Percentiles rank a stretch among this genome's conserved stretches.
phyloP scores from a whole-genome alignment of 164 flowering plant species.

The Magnolia sinica region DNA sequence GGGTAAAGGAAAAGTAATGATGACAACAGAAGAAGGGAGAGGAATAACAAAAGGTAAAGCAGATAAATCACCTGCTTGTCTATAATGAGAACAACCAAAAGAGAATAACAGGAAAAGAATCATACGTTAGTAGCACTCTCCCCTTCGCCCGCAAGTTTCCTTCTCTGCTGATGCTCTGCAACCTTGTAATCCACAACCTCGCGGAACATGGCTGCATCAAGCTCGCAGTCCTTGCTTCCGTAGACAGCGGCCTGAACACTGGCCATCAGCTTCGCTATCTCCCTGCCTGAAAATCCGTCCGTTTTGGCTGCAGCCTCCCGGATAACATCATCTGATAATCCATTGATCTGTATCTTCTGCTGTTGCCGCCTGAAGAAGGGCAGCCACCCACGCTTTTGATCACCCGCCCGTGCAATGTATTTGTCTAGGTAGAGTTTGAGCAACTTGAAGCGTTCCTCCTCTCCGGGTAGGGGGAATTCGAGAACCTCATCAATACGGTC shows the following conservation, averaged over 20 bases:
- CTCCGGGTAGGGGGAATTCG: constrained; percentile 90
- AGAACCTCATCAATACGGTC: constrained; percentile 92
- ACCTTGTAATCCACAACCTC: constrained; percentile 96
- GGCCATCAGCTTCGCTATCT: constrained; percentile 95
- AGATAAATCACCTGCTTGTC: neutral
- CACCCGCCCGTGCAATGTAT: constrained; percentile 78
- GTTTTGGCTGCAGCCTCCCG: constrained; percentile 84
- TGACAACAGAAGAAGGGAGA: neutral
- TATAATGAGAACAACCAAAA: neutral
- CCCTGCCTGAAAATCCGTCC: constrained; percentile 94
- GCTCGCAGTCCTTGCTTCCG: constrained; percentile 77
- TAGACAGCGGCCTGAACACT: constrained; percentile 98
- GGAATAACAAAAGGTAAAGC: neutral
- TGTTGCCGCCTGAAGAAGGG: constrained; percentile 46
- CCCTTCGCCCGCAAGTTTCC: constrained; percentile 53
- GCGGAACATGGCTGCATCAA: constrained; percentile 74
- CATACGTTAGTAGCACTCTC: neutral
- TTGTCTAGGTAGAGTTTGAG: constrained; percentile 82
- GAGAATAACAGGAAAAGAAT: neutral
- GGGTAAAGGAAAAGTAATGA: neutral
- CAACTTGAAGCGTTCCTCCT: constrained; percentile 80
- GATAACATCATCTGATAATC: constrained; percentile 67
- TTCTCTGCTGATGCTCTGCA: constrained; percentile 92
- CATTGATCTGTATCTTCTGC: constrained; percentile 82
- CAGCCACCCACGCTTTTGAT: constrained; percentile 56